These are phyloP conservation scores for Takashimella tepidaria DNA, from an alignment of 1,284 basidiomycete genomes.

Conservation along the genomic window DNA sequence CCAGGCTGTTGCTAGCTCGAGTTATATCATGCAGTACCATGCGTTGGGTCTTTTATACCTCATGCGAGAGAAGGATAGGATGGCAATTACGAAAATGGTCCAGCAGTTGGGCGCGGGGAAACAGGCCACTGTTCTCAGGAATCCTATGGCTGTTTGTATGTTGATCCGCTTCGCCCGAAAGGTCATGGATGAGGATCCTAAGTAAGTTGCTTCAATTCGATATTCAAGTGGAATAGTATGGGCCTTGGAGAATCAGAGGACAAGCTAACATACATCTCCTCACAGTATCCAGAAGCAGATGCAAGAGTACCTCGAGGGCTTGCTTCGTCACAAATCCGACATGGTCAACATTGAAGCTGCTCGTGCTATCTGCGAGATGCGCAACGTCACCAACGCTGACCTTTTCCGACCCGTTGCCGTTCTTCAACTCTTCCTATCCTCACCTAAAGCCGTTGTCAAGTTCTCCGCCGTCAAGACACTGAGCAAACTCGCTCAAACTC, in stretches of 20 bases:
- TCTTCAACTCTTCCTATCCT: constrained; percentile 86
- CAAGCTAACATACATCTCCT: too few relatives aligned
- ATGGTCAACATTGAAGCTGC: constrained; percentile 99
- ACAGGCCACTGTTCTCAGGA: constrained; percentile 81
- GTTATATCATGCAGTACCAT: constrained; percentile 95
- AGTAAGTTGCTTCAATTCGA: constrained; percentile 60
- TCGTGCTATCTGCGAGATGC: constrained; percentile 94
- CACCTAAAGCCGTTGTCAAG: constrained; percentile 88
- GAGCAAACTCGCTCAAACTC: constrained; percentile 75
- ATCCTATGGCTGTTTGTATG: constrained; percentile 99
- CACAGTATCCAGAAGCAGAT: constrained; percentile 84
- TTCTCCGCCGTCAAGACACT: constrained; percentile 97
- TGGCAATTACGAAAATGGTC: constrained; percentile 99
- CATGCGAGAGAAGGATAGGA: constrained; percentile 94
- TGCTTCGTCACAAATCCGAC: constrained; percentile 97
- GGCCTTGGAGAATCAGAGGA: too few relatives aligned
- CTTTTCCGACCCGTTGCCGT: constrained; percentile 85
- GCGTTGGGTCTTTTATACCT: constrained; percentile 90
- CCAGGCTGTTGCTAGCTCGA: constrained; percentile 77
- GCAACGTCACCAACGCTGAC: constrained; percentile 68
- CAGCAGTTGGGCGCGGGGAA: constrained; percentile 80
- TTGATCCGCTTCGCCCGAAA: constrained; percentile 95
- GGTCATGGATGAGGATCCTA: constrained; percentile 96
- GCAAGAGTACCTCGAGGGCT: constrained; percentile 88
- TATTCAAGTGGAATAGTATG: neutral